Base-by-base conservation (phyloP, 768 basidiomycete species). In the Hemileccinum impolitum region DNA sequence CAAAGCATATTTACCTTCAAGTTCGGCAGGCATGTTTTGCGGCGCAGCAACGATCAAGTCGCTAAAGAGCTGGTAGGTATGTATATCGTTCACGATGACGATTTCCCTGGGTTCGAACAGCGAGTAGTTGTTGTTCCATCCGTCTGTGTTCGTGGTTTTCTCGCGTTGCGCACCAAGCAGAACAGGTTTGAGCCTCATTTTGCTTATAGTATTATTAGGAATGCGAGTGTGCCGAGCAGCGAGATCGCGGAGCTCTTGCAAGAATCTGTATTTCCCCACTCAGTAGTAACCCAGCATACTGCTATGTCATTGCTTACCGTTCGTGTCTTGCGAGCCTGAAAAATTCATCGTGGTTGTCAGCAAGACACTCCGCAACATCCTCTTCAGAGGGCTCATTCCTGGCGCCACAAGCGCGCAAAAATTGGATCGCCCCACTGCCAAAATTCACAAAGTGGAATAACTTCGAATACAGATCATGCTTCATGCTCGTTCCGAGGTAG, bases 381-480 rank as follows among this genome's bases (percentile, higher is more conserved):
- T 90, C 84, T 4, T 90, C 79, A 39, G 80, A 89, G 3, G 94
- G 94, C 57, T 89, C 87, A 25, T 80, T 80, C 58, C 81, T 86
- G 15, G 93, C 88, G 3, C 92, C 92, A 57, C 90, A 90, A 7
- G 87, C 84, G 44, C 75, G 77, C 30, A 98, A 72, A 67, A 97
- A 96, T 4, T 76, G 72, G 58, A 91, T 92, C 26, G 86, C 92
- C 10, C 73, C 70, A 1, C 73, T 58, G 0, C 92, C 94, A 64
- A 94, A 95, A 62, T 94, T 82, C 43, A 97, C 82, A 57, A 93
- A 95, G 21, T 80, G 76, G 62, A 96, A 94, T 1, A 94, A 72
- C 51, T 85, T 83, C 3, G 84, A 84, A 59, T 88, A 85, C 28
- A 90, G 79, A 15, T 76, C 72, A 18, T 76, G 74, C 21, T 72